Evolutionary conservation across 768 basidiomycete species (phyloP).

Genomic region (Tylopilus sp.): DNA sequence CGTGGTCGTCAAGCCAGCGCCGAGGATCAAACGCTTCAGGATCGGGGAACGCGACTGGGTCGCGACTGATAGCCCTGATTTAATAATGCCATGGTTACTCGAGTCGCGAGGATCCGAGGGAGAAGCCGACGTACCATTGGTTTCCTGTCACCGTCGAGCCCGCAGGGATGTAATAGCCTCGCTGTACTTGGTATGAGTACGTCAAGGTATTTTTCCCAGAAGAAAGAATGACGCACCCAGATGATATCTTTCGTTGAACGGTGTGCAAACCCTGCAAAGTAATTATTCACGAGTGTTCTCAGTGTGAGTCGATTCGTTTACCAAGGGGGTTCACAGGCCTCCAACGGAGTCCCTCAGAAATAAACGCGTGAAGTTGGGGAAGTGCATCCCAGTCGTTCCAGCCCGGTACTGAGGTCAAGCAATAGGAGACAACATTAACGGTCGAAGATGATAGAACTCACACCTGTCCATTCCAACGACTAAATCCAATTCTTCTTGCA

Average conservation of each 20-base stretch:
- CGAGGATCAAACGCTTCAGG: conserved; percentile 57
- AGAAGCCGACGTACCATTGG: conserved; percentile 13
- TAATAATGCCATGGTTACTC: background rate
- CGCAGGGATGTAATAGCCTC: conserved; percentile 22
- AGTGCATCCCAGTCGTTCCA: conserved; percentile 34
- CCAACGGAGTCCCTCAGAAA: conserved; percentile 39
- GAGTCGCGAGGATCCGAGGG: too few relatives aligned
- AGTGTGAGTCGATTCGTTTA: background rate
- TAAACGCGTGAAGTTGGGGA: conserved; percentile 36
- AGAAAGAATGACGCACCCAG: conserved; percentile 39
- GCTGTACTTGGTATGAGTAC: conserved; percentile 2
- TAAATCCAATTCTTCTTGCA: conserved; percentile 51
- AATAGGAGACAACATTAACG: background rate
- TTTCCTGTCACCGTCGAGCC: conserved; percentile 20
- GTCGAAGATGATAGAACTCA: background rate
- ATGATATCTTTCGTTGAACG: conserved; percentile 60
- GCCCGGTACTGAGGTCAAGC: conserved; percentile 29
- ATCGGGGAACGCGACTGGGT: conserved; percentile 53
- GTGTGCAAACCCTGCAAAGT: conserved; percentile 45
- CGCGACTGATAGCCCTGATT: conserved; percentile 48
- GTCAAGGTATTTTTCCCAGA: conserved; percentile 28
- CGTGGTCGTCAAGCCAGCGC: conserved; percentile 47
- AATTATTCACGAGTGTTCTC: background rate
- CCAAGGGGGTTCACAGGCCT: conserved; percentile 32
- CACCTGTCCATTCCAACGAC: conserved; percentile 43